Conservation (phyloP, 140 eudicot genomes). For the Erigeron philadelphicus region DNA sequence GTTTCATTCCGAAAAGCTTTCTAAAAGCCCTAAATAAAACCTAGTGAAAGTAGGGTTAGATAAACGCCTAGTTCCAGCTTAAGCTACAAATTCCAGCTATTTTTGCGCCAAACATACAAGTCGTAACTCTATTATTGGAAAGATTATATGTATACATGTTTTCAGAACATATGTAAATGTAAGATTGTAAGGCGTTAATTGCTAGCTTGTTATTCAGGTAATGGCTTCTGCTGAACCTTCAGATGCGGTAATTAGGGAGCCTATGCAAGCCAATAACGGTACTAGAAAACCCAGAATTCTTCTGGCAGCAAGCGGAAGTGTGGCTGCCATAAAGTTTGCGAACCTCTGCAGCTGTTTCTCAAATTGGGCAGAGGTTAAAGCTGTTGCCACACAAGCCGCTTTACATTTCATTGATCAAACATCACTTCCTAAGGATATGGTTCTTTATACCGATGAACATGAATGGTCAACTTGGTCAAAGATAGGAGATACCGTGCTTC, state of each 20-base stretch:
- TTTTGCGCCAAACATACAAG: background rate
- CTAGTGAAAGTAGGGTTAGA: no score
- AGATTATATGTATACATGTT: background rate
- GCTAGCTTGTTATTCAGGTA: slow-evolving; percentile 21
- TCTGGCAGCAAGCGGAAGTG: slow-evolving; percentile 96
- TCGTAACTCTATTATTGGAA: background rate
- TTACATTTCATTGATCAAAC: slow-evolving; percentile 66
- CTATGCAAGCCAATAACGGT: slow-evolving; percentile 28
- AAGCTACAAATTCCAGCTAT: no score
- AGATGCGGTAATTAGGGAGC: slow-evolving; percentile 20
- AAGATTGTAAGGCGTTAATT: background rate
- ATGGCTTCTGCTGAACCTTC: slow-evolving; percentile 37
- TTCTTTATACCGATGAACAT: slow-evolving; percentile 79
- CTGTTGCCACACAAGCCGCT: slow-evolving; percentile 76
- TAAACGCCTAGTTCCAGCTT: no score
- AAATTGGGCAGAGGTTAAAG: slow-evolving; percentile 92
- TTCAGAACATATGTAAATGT: background rate
- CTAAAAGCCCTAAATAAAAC: no score
- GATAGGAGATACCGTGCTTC: slow-evolving; percentile 81
- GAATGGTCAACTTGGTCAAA: slow-evolving; percentile 87
- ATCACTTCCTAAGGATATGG: slow-evolving; percentile 60
- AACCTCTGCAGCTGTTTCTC: slow-evolving; percentile 75
- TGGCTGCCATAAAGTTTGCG: slow-evolving; percentile 85
- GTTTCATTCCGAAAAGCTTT: no score
- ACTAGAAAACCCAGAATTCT: slow-evolving; percentile 69